Base-by-base conservation (phyloP, 1,284 basidiomycete species). In the Microbotryum saponariae region DNA sequence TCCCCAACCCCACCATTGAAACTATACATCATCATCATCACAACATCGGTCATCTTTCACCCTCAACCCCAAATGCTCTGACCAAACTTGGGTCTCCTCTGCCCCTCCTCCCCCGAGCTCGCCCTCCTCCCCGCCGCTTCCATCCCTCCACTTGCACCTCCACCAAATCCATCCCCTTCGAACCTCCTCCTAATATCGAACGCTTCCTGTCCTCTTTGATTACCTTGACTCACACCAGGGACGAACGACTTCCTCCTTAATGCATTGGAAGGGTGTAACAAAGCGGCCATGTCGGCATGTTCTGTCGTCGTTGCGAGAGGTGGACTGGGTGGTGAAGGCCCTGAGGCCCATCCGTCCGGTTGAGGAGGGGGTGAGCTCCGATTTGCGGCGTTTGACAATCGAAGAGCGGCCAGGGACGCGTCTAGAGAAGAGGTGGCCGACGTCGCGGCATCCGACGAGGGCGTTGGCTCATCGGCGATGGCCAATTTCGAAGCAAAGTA, bases 401-500 rank as follows among this genome's bases (percentile, higher is more conserved):
- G 14, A 21, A 27, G 12, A 5, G 21, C 25, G 20, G 25, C 25
- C 42, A 12, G 18, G 21, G 33, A 20, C 14, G 16, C n/a, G 46
- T 21, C 46, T 33, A 45, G 16, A 14, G 50, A 51, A 23, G 51
- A 29, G 42, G 51, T 21, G 21, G n/a, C 29, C 12, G 8, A 33
- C 20, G 9, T 31, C 47, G 46, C 33, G 27, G 21, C 21, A 44
- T 6, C 49, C 44, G 21, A 25, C 21, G 49, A 49, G n/a, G n/a
- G 25, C 29, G 42, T 25, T 12, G 42, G n/a, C 23, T 47, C 23
- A 9, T 23, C 8, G 33, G 60, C 12, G 21, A 4, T 14, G 16
- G 23, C 47, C 48, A 25, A 18, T 31, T 57, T 54, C 3, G 27
- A 46, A 29, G 61, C 59, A 58, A 66, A 66, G 49, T 66, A 66